Evolutionary conservation across 176 grass and related monocot species (phyloP).

Genomic region (Cymbopogon citratus): DNA sequence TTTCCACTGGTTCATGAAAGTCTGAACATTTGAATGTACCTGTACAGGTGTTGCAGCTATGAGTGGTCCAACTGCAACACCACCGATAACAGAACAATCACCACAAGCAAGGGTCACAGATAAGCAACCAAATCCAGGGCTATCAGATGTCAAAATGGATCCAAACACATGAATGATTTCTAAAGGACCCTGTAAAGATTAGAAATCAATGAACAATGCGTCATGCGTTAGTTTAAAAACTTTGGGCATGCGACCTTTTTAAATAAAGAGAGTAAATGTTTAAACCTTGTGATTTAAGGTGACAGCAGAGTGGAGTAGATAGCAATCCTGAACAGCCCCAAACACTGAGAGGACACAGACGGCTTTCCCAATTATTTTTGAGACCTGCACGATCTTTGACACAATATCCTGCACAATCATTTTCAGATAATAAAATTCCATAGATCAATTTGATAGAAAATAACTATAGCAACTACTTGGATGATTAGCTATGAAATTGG

Average conservation of each 20-base stretch:
- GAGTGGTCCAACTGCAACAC: slow-evolving; percentile 37
- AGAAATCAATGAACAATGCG: background rate
- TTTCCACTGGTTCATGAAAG: background rate
- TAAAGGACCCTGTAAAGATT: slow-evolving; percentile 40
- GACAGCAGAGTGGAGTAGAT: slow-evolving; percentile 34
- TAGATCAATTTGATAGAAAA: background rate
- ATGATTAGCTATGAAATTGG: background rate
- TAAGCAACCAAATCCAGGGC: slow-evolving; percentile 22
- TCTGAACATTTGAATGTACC: slow-evolving; percentile 24
- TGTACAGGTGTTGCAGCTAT: slow-evolving; percentile 27
- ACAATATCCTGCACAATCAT: slow-evolving; percentile 33
- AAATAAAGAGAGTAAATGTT: slow-evolving; percentile 34
- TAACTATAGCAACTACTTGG: background rate
- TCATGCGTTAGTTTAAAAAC: background rate
- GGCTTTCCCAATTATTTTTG: slow-evolving; percentile 8
- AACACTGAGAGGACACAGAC: slow-evolving; percentile 35
- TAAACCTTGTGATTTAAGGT: slow-evolving; percentile 38
- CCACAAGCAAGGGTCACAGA: slow-evolving; percentile 39
- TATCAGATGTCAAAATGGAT: slow-evolving; percentile 39
- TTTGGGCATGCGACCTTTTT: background rate
- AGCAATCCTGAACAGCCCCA: slow-evolving; percentile 29
- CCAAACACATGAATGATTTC: slow-evolving; percentile 38
- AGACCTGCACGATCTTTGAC: slow-evolving; percentile 17
- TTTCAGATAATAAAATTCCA: background rate
- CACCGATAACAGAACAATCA: slow-evolving; percentile 35